A percentile compares a stretch with the other conserved stretches of the same genome.
phyloP scores from a whole-genome alignment of 495 filamentous ascomycete species.

The Penicillium maclennaniae region DNA sequence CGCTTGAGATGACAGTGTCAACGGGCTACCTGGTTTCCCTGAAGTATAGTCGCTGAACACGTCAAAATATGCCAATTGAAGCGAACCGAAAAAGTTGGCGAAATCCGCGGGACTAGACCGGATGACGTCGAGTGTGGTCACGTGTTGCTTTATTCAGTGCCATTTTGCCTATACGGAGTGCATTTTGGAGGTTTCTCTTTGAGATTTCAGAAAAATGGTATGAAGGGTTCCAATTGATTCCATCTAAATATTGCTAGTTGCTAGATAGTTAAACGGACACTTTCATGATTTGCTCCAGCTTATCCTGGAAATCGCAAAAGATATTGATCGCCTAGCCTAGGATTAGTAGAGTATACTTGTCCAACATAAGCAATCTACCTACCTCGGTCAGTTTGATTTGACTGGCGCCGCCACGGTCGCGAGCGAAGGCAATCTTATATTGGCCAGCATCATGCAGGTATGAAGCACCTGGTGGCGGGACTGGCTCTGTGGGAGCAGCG shows the following conservation, averaged over 20 bases:
- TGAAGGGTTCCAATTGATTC: not conserved
- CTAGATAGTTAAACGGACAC: not conserved
- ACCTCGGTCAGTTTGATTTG: conserved; percentile 52
- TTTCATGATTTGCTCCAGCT: conserved; percentile 43
- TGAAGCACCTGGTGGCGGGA: conserved; percentile 14
- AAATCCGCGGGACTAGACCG: conserved; percentile 13
- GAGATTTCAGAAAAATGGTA: too few relatives aligned
- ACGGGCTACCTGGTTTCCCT: not conserved
- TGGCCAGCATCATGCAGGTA: conserved; percentile 40
- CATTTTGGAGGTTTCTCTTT: too few relatives aligned
- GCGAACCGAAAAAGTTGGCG: conserved; percentile 9
- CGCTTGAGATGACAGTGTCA: not conserved
- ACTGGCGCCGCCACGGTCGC: conserved; percentile 43
- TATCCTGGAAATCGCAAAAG: conserved; percentile 57
- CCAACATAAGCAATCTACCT: conserved; percentile 14
- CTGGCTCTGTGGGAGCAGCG: conserved; percentile 8
- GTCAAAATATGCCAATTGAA: conserved; percentile 7
- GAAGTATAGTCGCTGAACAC: not conserved
- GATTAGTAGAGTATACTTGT: not conserved
- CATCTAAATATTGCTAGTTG: not conserved
- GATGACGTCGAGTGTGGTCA: conserved; percentile 26
- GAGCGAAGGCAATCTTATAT: conserved; percentile 50
- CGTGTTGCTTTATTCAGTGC: conserved; percentile 12
- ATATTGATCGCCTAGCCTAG: conserved; percentile 51
- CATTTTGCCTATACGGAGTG: too few relatives aligned